Percentiles rank a stretch among this genome's conserved stretches.
phyloP scores from a whole-genome alignment of 2,329 filamentous ascomycete genomes.

The Trichoderma cornu-damae region DNA sequence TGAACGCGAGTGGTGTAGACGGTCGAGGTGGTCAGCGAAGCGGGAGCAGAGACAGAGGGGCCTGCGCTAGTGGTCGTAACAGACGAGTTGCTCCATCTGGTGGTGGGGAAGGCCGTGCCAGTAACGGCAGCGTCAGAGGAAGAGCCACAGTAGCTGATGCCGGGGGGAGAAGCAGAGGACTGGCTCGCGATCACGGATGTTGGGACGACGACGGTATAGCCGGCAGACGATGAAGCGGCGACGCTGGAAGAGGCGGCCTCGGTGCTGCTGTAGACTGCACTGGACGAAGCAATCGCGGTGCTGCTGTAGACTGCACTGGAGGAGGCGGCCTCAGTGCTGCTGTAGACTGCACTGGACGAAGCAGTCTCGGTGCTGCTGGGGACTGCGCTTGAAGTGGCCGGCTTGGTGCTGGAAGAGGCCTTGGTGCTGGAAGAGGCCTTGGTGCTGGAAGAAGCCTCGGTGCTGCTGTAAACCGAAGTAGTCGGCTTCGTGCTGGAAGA shows the following conservation, averaged over 20 bases:
- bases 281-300: not conserved
- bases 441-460: not conserved
- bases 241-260: not conserved
- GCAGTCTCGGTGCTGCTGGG: conserved; percentile 16
- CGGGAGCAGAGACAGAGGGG: not conserved
- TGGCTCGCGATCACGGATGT: conserved; percentile 2
- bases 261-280: not conserved
- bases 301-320: conserved; percentile 22
- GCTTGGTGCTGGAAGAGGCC: not conserved
- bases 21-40: conserved; percentile 31
- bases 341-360: conserved; percentile 23
- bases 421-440: not conserved
- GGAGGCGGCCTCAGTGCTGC: not conserved
- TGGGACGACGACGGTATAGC: not conserved
- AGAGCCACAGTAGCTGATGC: not conserved
- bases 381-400: not conserved
- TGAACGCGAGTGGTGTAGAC: conserved; percentile 40
- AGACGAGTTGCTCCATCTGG: not conserved
- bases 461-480: not conserved
- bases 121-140: not conserved
- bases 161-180: not conserved
- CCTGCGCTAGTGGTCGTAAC: not conserved
- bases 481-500: conserved; percentile 21
- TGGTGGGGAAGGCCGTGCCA: not conserved
- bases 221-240: not conserved